A percentile compares a stretch with the other conserved stretches of the same genome.
Evolutionary conservation across 2,329 filamentous ascomycete species (phyloP).

Genomic region (Lasiodiplodia hormozganensis): DNA sequence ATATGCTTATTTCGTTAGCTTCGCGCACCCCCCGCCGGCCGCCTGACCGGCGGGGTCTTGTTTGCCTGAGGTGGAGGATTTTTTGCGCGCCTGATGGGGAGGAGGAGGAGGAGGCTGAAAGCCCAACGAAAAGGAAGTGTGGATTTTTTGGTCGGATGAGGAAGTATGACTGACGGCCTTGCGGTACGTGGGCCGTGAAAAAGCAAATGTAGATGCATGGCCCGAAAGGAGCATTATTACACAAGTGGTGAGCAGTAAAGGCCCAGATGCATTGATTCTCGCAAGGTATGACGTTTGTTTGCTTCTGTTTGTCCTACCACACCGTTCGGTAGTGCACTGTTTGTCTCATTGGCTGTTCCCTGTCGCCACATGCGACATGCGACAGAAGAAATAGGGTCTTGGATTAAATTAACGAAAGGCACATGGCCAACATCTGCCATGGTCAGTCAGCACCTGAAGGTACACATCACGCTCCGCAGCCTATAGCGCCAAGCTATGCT

Average conservation of each 20-base stretch:
- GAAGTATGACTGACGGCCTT: too few relatives aligned
- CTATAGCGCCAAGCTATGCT: too few relatives aligned
- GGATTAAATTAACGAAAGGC: too few relatives aligned
- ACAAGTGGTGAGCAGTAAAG: neutral
- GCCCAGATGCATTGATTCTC: neutral
- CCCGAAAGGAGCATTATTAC: neutral
- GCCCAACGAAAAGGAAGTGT: neutral
- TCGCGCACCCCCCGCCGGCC: too few relatives aligned
- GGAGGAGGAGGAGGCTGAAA: neutral
- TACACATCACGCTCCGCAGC: too few relatives aligned
- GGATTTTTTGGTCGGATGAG: too few relatives aligned
- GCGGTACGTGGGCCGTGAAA: neutral
- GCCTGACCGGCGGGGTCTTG: too few relatives aligned
- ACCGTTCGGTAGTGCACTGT: neutral
- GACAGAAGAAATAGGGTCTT: neutral
- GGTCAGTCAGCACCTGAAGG: too few relatives aligned
- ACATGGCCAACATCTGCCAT: too few relatives aligned
- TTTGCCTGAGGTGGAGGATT: too few relatives aligned
- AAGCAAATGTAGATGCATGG: neutral
- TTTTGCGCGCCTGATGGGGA: neutral
- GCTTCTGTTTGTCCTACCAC: neutral
- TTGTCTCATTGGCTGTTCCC: neutral
- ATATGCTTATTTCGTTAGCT: neutral
- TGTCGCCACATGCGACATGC: neutral
- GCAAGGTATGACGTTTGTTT: neutral